Percentiles rank a stretch among this genome's conserved stretches.
These are phyloP conservation scores for Chytridium lagenaria DNA, from an alignment of 371 early-diverging fungal species.

Conservation along the genomic window DNA sequence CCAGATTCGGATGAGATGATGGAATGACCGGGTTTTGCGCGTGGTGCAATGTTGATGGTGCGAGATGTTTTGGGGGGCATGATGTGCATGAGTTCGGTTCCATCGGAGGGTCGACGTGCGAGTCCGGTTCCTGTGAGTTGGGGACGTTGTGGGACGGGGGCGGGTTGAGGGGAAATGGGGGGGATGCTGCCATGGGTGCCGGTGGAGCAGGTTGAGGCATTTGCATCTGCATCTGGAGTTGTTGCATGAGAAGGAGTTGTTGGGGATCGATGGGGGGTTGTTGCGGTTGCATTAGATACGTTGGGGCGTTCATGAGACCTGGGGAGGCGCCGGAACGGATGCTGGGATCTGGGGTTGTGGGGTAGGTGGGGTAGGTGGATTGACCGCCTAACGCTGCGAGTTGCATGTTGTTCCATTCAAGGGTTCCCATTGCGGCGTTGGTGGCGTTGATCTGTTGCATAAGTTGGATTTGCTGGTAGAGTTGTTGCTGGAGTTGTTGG, in stretches of 20 bases:
- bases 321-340: neutral
- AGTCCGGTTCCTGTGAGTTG: neutral
- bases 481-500: neutral
- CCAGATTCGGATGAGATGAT: neutral
- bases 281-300: too few relatives aligned
- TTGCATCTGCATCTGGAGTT: constrained; percentile 9
- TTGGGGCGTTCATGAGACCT: neutral
- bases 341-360: neutral
- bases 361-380: neutral
- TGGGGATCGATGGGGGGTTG: too few relatives aligned
- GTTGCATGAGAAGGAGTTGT: too few relatives aligned
- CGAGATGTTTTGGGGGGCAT: constrained; percentile 3
- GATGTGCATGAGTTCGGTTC: constrained; percentile 13
- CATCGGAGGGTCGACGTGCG: neutral
- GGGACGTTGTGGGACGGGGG: too few relatives aligned
- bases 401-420: neutral
- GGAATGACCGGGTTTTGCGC: too few relatives aligned
- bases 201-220: neutral
- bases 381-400: neutral
- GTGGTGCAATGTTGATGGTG: neutral
- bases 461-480: neutral
- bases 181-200: neutral
- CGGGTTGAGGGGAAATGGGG: neutral
- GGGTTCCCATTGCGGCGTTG: neutral
- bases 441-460: constrained; percentile 8